Evolutionary conservation across 2,329 filamentous ascomycete species (phyloP).

Genomic region (Pseudocercospora fijiensis): DNA sequence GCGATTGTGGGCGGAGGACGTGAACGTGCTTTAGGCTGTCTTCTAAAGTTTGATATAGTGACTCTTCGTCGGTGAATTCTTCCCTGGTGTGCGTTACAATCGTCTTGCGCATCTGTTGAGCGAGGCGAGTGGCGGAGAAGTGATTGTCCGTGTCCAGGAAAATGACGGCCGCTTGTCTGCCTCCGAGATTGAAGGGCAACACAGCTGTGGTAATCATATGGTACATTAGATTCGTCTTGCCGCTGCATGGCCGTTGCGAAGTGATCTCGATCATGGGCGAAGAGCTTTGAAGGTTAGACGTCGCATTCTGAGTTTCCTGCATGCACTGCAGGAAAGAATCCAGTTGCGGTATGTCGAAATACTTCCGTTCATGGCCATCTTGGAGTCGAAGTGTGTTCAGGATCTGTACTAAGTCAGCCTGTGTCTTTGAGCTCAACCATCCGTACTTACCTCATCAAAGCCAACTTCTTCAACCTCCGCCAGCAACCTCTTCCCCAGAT

Average conservation of each 20-base stretch:
- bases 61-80: not conserved
- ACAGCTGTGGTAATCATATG: constrained; percentile 53
- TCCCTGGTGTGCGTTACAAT: constrained; percentile 8
- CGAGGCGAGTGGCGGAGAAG: constrained; percentile 54
- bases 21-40: constrained; percentile 56
- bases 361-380: constrained; percentile 22
- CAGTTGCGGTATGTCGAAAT: constrained; percentile 49
- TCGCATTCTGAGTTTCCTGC: constrained; percentile 12
- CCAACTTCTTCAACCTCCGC: constrained; percentile 51
- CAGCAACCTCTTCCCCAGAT: constrained; percentile 55
- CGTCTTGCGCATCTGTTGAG: constrained; percentile 36
- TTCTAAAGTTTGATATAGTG: constrained; percentile 35
- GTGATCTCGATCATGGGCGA: constrained; percentile 55
- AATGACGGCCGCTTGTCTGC: constrained; percentile 52
- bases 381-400: constrained; percentile 41
- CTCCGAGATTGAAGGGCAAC: constrained; percentile 49
- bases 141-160: constrained; percentile 57
- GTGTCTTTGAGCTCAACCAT: not conserved
- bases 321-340: constrained; percentile 42
- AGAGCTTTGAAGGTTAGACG: constrained; percentile 18
- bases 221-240: constrained; percentile 61
- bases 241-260: constrained; percentile 51
- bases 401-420: constrained; percentile 37
- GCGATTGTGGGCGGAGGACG: constrained; percentile 57
- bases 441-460: constrained; percentile 51